Evolutionary conservation across 371 early-diverging fungal genomes (phyloP), one percentile per base, ranked within the genome.

Genomic region (Mortierella sp.): DNA sequence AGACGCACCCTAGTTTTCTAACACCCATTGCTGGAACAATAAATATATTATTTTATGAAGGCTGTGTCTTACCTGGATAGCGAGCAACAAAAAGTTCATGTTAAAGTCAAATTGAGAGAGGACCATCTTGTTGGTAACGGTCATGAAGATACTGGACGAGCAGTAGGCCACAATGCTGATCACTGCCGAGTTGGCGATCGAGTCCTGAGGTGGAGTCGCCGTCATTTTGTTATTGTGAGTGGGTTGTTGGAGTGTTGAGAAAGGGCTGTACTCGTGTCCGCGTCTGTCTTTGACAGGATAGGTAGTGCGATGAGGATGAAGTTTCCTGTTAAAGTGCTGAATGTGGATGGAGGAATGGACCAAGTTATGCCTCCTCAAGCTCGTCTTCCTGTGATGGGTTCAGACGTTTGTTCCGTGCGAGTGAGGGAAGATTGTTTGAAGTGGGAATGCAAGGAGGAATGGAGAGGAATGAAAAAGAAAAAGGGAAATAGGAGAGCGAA

Each of bases 121-220:
- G 26, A 98, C 98, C 78, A 95, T 92, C 90, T 98, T 99, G 92
- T 99, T 99, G 75, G 97, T 96, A 55, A 98, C 94, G 8, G 99
- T 99, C 98, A 99, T 98, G 75, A 96, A 89, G 77, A 98, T 98
- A 74, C 97, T 97, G 37, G 98, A 93, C 67, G 90, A 86, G 90
- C 98, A 98, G 88, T 98, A 98, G 80, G 96, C 92, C 50, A 94
- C 79, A 79, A 98, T 97, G 48, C 86, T 82, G 64, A 82, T 31
- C n/a, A 75, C 61, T 24, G 85, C 81, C 79, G 85, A 85, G 76
- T 81, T 85, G 81, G 85, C 81, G 21, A 85, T 55, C 40, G 79
- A 73, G 74, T 71, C 46, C 26, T 57, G 69, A 37, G 80, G 44
- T 31, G 77, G 9, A 5, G 61, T 28, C 19, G 69, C 80, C 26